Base-by-base conservation (phyloP, 495 filamentous ascomycete species). In the Neurospora sp. region DNA sequence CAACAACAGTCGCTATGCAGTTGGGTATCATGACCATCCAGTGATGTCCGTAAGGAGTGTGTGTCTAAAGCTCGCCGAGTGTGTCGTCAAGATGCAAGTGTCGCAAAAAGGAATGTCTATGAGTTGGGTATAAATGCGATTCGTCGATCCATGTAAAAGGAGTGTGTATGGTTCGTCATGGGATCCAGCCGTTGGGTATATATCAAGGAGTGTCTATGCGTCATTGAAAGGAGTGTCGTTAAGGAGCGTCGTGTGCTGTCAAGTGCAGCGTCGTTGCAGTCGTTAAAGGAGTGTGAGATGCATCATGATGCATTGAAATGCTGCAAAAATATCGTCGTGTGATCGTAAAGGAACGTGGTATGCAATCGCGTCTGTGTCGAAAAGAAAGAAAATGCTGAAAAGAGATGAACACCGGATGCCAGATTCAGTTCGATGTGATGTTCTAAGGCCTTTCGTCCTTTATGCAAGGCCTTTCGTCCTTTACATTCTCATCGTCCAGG, bases 1-100 rank as follows among this genome's bases (percentile, higher is more conserved):
- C 42, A 79, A 78, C 78, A 84, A 83, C 84, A 86, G 83, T 82
- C 82, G 84, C 83, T 86, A 84, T 86, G 84, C 82, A 84, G 76
- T 83, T 84, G 83, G 82, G 82, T 81, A 79, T 82, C 82, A 76
- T 80, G 75, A 77, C 81, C 77, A 77, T 81, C 78, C 73, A 71
- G 41, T 68, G 40, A 70, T 61, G 61, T 79, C 73, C 74, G 79
- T 76, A 81, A 79, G 79, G 80, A 81, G 75, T 71, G 80, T 77
- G 75, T 71, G 40, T 81, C 75, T 80, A 80, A 65, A 70, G 71
- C 71, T 44, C 61, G 27, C 16, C 31, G 37, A 61, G 39, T 68
- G 17, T 38, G 37, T 71, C 70, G 45, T 68, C 45, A 39, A 45
- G 39, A 73, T 73, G 65, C 65, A 70, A 65, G 22, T 65, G 53